Percentiles rank a stretch among this genome's conserved stretches.
These are phyloP conservation scores for Maudiozyma humilis DNA, from an alignment of 1,139 yeast species.

Conservation along the genomic window DNA sequence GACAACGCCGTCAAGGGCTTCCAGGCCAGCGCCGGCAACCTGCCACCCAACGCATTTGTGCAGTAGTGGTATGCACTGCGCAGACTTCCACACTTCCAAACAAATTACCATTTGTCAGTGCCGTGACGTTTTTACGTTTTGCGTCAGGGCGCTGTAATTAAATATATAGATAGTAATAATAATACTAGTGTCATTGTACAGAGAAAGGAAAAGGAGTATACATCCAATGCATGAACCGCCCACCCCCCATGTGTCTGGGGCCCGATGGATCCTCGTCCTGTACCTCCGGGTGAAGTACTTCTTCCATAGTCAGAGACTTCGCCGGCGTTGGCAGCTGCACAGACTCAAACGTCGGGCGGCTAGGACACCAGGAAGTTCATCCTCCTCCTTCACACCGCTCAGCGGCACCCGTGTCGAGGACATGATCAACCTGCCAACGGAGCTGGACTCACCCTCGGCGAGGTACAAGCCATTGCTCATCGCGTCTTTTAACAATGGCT, in stretches of 20 bases:
- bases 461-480: slow-evolving; percentile 25
- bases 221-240: slow-evolving; percentile 30
- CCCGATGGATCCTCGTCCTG: slow-evolving; percentile 12
- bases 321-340: slow-evolving; percentile 22
- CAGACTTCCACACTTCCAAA: too few relatives aligned
- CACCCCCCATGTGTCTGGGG: slow-evolving; percentile 23
- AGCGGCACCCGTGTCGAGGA: slow-evolving; percentile 22
- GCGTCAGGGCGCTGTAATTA: too few relatives aligned
- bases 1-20: slow-evolving; percentile 64
- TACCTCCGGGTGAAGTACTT: slow-evolving; percentile 12
- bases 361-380: slow-evolving; percentile 9
- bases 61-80: slow-evolving; percentile 9
- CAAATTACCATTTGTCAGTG: too few relatives aligned
- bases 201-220: too few relatives aligned
- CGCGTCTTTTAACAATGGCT: slow-evolving; percentile 26
- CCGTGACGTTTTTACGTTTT: too few relatives aligned
- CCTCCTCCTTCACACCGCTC: slow-evolving; percentile 14
- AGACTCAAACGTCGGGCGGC: slow-evolving; percentile 12
- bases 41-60: slow-evolving; percentile 53
- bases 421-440: slow-evolving; percentile 21
- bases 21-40: slow-evolving; percentile 47
- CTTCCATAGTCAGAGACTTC: slow-evolving; percentile 16
- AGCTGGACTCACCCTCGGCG: slow-evolving; percentile 13
- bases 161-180: too few relatives aligned
- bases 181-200: too few relatives aligned